Evolutionary conservation across 1,139 yeast genomes (phyloP).

Genomic region (Petasospora fabianii): DNA sequence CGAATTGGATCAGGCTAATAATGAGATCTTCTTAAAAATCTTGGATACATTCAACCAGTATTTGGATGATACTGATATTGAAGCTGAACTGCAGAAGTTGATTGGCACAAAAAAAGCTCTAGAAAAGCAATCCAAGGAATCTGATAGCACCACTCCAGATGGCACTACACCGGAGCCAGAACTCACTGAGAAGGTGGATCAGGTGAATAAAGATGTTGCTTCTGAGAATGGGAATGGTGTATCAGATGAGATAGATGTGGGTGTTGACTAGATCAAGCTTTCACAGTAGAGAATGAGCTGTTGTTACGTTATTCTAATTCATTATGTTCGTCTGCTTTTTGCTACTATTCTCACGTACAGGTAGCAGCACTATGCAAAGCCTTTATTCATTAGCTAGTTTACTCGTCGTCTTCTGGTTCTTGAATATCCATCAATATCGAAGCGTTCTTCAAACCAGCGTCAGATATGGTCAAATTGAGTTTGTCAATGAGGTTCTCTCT

Average conservation of each 20-base stretch:
- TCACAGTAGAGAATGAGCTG: no score
- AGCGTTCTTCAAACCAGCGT: conserved; percentile 78
- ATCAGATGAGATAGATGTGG: neutral
- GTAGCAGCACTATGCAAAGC: no score
- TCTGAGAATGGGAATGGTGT: no score
- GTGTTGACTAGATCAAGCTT: conserved; percentile 1
- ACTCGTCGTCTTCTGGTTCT: conserved; percentile 10
- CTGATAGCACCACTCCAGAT: conserved; percentile 17
- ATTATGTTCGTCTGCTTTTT: no score
- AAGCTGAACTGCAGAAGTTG: conserved; percentile 36
- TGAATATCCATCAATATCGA: conserved; percentile 63
- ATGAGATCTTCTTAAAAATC: conserved; percentile 43
- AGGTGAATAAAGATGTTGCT: conserved; percentile 2
- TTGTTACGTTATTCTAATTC: no score
- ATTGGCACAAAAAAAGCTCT: conserved; percentile 33
- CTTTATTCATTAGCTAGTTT: no score
- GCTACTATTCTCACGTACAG: no score
- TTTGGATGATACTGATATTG: conserved; percentile 39
- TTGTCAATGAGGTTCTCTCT: conserved; percentile 62
- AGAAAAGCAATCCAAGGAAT: conserved; percentile 16
- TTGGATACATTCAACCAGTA: conserved; percentile 47
- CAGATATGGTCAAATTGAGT: conserved; percentile 58
- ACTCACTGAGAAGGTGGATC: neutral
- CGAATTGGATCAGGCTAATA: conserved; percentile 36
- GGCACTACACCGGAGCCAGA: conserved; percentile 18